These are phyloP conservation scores for Yamadazyma membranifaciens DNA, from an alignment of 1,139 yeast genomes.

Conservation along the genomic window DNA sequence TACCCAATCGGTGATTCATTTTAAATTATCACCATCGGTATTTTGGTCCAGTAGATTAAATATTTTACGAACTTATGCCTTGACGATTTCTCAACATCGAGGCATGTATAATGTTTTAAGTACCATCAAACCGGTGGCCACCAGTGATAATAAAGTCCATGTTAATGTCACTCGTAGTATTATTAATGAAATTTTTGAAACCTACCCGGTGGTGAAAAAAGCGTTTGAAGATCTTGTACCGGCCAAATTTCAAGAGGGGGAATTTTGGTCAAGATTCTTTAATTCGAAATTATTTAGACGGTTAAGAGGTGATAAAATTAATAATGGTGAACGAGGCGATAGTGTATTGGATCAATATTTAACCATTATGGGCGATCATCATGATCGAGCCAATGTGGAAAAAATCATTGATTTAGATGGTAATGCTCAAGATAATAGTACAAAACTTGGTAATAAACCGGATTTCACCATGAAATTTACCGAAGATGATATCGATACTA, in stretches of 20 bases:
- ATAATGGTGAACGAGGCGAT: conserved; percentile 78
- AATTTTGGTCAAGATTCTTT: conserved; percentile 96
- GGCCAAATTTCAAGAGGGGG: conserved; percentile 72
- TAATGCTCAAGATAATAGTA: conserved; percentile 79
- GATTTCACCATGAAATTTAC: conserved; percentile 86
- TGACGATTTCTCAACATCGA: conserved; percentile 76
- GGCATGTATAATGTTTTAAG: conserved; percentile 95
- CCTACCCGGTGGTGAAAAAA: conserved; percentile 87
- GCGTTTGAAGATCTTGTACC: conserved; percentile 94
- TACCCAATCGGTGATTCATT: conserved; percentile 83
- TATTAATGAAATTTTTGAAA: conserved; percentile 85
- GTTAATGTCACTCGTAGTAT: conserved; percentile 90
- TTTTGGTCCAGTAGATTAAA: conserved; percentile 89
- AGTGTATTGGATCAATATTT: conserved; percentile 80
- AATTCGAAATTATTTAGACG: conserved; percentile 84
- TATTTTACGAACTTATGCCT: conserved; percentile 78
- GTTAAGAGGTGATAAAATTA: conserved; percentile 82
- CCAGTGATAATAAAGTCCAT: conserved; percentile 86
- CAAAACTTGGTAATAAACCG: conserved; percentile 74
- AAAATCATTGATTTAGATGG: conserved; percentile 75
- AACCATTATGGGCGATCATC: conserved; percentile 41
- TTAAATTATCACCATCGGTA: conserved; percentile 72
- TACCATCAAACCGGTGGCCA: conserved; percentile 89
- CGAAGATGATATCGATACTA: conserved; percentile 33
- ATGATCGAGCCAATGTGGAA: conserved; percentile 32